Percentiles rank a stretch among this genome's conserved stretches.
Conservation (phyloP, 2,329 filamentous ascomycete genomes). For the Xylariaceae sp. region DNA sequence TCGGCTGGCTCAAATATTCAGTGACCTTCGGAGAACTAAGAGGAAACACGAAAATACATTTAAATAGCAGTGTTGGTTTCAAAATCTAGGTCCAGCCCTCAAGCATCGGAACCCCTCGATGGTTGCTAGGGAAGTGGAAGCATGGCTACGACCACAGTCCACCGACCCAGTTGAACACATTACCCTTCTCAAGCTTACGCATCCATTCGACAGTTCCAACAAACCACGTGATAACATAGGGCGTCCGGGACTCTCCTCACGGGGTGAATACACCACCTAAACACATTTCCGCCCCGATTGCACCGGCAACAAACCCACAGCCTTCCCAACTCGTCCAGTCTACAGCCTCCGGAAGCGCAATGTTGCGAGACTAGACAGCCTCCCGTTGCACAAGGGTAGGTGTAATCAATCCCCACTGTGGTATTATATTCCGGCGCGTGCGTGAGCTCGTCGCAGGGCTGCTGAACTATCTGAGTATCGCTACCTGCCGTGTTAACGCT, state of each 20-base stretch:
- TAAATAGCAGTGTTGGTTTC: too few species aligned
- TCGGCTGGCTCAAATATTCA: too few species aligned
- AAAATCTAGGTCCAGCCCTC: too few species aligned
- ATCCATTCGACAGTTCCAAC: slow-evolving; percentile 50
- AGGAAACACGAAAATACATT: too few species aligned
- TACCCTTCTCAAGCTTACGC: not conserved
- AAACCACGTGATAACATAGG: slow-evolving; percentile 60
- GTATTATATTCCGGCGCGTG: slow-evolving; percentile 40
- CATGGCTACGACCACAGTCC: too few species aligned
- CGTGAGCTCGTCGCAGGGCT: slow-evolving; percentile 41
- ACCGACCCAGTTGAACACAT: not conserved
- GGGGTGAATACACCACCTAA: slow-evolving; percentile 52
- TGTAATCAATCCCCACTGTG: slow-evolving; percentile 35
- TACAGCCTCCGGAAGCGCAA: slow-evolving; percentile 56
- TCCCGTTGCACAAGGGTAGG: slow-evolving; percentile 52
- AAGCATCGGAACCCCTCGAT: too few species aligned
- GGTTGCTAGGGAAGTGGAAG: too few species aligned
- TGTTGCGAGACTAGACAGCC: slow-evolving; percentile 52
- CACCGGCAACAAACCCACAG: slow-evolving; percentile 59
- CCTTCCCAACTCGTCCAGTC: slow-evolving; percentile 54
- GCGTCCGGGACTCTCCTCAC: slow-evolving; percentile 55
- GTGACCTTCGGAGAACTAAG: too few species aligned
- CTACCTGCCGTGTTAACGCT: not conserved
- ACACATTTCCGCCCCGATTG: slow-evolving; percentile 51
- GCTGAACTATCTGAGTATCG: slow-evolving; percentile 17